Evolutionary conservation across 208 protist genomes (phyloP), one percentile per base, ranked within the genome.

Genomic region (Leishmania amazonensis): DNA sequence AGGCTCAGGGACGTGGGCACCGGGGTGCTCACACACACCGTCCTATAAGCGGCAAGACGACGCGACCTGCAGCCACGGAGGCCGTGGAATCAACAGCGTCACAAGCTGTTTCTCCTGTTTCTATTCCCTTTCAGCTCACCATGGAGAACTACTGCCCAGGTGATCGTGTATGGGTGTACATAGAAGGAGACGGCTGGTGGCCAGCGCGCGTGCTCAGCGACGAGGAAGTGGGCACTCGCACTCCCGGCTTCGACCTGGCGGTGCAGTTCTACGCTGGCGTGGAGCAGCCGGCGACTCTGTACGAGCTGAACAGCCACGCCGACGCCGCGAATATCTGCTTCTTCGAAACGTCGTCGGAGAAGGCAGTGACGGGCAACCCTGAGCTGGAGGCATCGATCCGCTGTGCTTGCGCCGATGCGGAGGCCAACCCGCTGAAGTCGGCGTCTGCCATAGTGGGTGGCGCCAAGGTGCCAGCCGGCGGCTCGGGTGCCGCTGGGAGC

Each of bases 141-240:
- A 88, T 87, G 85, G 3, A 78, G 2, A 40, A 64, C 19, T 96
- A 95, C 82, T 73, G 85, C 17, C 85, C 90, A 8, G 89, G 87
- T 58, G 94, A 97, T 81, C 94, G 94, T 49, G 92, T 97, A 79
- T 97, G 94, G 94, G 88, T 97, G 65, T 84, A 88, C 79, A 86
- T 95, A 76, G 91, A 95, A 24, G 93, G 88, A 68, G 89, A 93
- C 75, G 88, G 88, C 54, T 97, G 94, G 93, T 97, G 94, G 94
- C 94, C 94, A 0, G 94, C 91, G 9, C 90, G 91, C 47, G 88
- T 97, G 21, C 75, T 96, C 35, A 85, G 84, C 67, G 87, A 89
- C 40, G 89, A 85, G 65, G 87, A 95, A 47, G 76, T 79, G 64
- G 85, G 83, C 45, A 75, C 38, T 51, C 83, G 80, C 58, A 78